Evolutionary conservation across 2,329 filamentous ascomycete genomes (phyloP).

Genomic region (Coniella lustricola): DNA sequence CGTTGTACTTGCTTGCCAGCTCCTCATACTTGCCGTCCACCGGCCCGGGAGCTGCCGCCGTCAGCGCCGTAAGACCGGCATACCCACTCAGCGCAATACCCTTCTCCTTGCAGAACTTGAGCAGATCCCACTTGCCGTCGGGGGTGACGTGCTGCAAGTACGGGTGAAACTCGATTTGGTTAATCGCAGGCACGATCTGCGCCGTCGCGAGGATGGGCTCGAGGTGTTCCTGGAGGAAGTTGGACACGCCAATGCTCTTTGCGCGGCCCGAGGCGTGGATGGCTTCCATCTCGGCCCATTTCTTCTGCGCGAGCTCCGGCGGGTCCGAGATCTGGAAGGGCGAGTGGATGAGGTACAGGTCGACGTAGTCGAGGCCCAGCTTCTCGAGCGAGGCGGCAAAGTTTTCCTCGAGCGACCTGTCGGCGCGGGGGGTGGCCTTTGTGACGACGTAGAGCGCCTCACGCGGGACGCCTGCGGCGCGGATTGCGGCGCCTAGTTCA

Average conservation of each 20-base stretch:
- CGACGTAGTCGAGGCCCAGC: conserved; percentile 59
- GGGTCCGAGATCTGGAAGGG: conserved; percentile 3
- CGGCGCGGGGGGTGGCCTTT: conserved; percentile 8
- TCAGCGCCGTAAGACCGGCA: conserved; percentile 40
- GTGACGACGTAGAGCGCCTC: conserved; percentile 14
- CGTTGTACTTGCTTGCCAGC: conserved; percentile 49
- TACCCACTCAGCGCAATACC: conserved; percentile 50
- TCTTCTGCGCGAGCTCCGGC: conserved; percentile 42
- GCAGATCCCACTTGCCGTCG: conserved; percentile 30
- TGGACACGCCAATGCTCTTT: conserved; percentile 66
- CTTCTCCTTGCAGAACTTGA: conserved; percentile 34
- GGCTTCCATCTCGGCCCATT: conserved; percentile 49
- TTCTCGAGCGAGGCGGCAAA: conserved; percentile 52
- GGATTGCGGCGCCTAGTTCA: conserved; percentile 13
- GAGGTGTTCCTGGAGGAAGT: conserved; percentile 51
- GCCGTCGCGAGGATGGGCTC: conserved; percentile 48
- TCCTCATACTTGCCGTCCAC: conserved; percentile 43
- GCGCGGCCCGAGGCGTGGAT: conserved; percentile 57
- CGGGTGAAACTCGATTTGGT: conserved; percentile 71
- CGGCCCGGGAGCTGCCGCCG: conserved; percentile 43
- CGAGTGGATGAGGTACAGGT: conserved; percentile 38
- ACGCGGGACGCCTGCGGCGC: conserved; percentile 3
- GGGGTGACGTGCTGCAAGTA: conserved; percentile 39
- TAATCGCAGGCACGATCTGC: conserved; percentile 54
- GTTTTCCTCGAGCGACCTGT: conserved; percentile 34